Base-by-base conservation (phyloP, 1,284 basidiomycete species). In the Xanthoconium separans region DNA sequence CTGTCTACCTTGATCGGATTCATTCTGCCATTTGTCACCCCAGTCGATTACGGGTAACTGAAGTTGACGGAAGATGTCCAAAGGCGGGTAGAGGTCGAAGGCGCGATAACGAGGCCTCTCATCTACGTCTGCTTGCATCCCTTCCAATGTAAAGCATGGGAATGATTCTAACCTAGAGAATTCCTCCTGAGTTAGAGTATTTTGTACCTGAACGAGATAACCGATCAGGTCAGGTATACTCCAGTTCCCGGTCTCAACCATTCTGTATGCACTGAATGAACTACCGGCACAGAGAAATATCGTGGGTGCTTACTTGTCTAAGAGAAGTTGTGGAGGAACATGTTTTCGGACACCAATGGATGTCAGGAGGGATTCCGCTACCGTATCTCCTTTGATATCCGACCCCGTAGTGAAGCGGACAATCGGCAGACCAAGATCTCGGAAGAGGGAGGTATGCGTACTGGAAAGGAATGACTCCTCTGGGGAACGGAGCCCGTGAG, bases 321-420 rank as follows among this genome's bases (percentile, higher is more conserved):
- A 93, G 7, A 93, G 79, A 5, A 93, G 74, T 65, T 92, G 90
- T 1, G 95, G 75, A 47, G 95, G 92, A n/a, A 97, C 91, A 61
- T 95, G 92, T 61, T 85, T 88, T 18, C 91, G 81, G 6, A 97
- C 91, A 12, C 92, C 93, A 1, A 97, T 73, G 0, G 78, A 79
- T 42, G 83, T 74, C 7, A 98, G 71, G 42, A 97, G 73, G 62
- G 82, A 85, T 64, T 93, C 91, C 55, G 27, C 27, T 27, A 27
- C 6, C 27, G 93, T 66, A 8, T 77, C 73, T 2, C 84, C 87
- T 63, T 88, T 91, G 54, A 93, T 78, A 1, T 70, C 58, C 0
- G 70, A 64, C 1, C 81, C 83, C 18, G 85, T 87, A 1, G 89
- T 84, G 31, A 97, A 72, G 1, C 76, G 80, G 6, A 95, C 84